phyloP scores from a whole-genome alignment of 129 eudicot species.

The Smallanthus sonchifolius region DNA sequence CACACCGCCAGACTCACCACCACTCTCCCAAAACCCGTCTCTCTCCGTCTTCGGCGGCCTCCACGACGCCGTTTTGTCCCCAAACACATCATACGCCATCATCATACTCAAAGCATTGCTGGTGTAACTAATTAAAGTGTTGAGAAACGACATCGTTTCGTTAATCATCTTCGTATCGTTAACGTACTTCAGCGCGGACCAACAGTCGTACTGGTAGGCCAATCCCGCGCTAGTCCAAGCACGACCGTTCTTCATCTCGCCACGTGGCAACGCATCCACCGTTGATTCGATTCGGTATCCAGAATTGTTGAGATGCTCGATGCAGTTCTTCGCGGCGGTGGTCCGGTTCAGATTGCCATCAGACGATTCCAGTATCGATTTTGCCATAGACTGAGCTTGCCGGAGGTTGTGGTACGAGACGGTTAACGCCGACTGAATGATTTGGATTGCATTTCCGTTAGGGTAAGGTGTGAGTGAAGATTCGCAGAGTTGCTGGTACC shows the following conservation, averaged over 20 bases:
- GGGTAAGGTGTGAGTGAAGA: constrained; percentile 30
- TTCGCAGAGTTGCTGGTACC: constrained; percentile 44
- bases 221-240: constrained; percentile 73
- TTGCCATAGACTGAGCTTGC: constrained; percentile 40
- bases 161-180: constrained; percentile 44
- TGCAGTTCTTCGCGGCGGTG: constrained; percentile 52
- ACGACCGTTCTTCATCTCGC: constrained; percentile 52
- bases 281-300: constrained; percentile 36
- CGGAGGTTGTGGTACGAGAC: constrained; percentile 37
- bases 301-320: constrained; percentile 37
- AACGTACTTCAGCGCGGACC: constrained; percentile 70
- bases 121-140: constrained; percentile 35
- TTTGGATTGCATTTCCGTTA: constrained; percentile 14
- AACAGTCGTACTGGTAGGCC: constrained; percentile 76
- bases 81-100: constrained; percentile 49
- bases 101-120: constrained; percentile 65
- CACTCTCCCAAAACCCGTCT: constrained; percentile 74
- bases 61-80: constrained; percentile 53
- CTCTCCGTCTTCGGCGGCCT: constrained; percentile 65
- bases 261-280: constrained; percentile 42
- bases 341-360: constrained; percentile 34
- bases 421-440: constrained; percentile 46
- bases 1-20: constrained; percentile 22
- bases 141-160: constrained; percentile 62
- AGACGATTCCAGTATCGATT: constrained; percentile 31